Evolutionary conservation across 768 basidiomycete species (phyloP), one percentile per base, ranked within the genome.

Genomic region (Ramaria rubella): DNA sequence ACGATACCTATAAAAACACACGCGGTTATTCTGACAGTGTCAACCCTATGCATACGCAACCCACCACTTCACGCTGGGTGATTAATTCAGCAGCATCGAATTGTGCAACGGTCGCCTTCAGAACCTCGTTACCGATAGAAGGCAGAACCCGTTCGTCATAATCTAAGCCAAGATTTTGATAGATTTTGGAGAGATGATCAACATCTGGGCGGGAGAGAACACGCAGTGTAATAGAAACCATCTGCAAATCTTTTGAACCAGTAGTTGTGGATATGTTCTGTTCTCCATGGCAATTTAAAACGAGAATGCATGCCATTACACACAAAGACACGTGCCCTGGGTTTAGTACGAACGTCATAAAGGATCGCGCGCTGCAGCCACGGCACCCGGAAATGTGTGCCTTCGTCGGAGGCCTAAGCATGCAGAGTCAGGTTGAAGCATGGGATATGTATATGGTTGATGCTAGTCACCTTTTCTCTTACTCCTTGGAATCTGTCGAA

Each of bases 231-330:
- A 99, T 86, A 31, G 94, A 90, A 55, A 99, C 91, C 93, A 97
- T 98, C 72, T 98, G 95, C 73, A 99, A 75, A 69, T 99, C 94
- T 69, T 98, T 98, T 9, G 94, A 97, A 31, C 96, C 96, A 23
- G 96, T 98, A 1, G 90, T 96, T 2, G 96, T 97, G n/a, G 90
- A 94, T 56, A 98, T 98, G 67, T 96, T 96, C 91, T 95, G 61
- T n/a, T 61, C 57, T 52, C 44, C 61, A 61, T 38, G 53, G 12
- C 6, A 36, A 53, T 11, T 34, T 51, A 26, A 42, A 27, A 50
- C 17, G 15, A 21, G 5, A 29, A 27, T 45, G 38, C 21, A 57
- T 27, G 42, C 5, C 1, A 30, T 48, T n/a, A n/a, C n/a, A n/a
- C n/a, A n/a, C n/a, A n/a, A 15, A 21, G 45, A 31, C 21, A 48